phyloP scores from a whole-genome alignment of 148 eudicot species.

The Rhododendron vialii region DNA sequence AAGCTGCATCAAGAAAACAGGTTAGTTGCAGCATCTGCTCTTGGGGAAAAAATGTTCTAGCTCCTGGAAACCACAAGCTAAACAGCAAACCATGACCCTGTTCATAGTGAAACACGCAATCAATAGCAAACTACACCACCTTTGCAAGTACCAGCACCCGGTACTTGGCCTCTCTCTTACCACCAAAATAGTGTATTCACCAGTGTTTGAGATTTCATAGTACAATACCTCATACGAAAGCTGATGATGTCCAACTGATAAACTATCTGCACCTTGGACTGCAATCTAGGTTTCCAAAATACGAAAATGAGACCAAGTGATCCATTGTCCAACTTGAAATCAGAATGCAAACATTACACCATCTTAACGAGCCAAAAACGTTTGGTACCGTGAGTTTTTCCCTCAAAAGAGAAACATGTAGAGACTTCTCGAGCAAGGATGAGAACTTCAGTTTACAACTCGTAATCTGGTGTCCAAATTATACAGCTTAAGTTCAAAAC shows the following conservation, averaged over 20 bases:
- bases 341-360: neutral
- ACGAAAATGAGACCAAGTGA: neutral
- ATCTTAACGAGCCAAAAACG: neutral
- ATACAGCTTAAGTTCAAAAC: neutral
- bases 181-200: neutral
- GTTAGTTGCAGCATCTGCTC: neutral
- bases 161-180: neutral
- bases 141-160: neutral
- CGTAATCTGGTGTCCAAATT: neutral
- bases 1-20: neutral
- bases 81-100: neutral
- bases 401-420: neutral
- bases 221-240: neutral
- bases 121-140: neutral
- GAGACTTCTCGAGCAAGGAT: neutral
- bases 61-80: neutral
- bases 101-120: neutral
- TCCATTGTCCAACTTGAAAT: neutral
- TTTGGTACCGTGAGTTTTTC: neutral
- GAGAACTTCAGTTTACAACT: neutral
- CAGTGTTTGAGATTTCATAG: neutral
- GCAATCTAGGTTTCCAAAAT: neutral
- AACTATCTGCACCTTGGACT: neutral
- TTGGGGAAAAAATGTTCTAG: neutral
- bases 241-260: neutral